phyloP scores from a whole-genome alignment of 129 eudicot genomes.

The Artemisia annua region DNA sequence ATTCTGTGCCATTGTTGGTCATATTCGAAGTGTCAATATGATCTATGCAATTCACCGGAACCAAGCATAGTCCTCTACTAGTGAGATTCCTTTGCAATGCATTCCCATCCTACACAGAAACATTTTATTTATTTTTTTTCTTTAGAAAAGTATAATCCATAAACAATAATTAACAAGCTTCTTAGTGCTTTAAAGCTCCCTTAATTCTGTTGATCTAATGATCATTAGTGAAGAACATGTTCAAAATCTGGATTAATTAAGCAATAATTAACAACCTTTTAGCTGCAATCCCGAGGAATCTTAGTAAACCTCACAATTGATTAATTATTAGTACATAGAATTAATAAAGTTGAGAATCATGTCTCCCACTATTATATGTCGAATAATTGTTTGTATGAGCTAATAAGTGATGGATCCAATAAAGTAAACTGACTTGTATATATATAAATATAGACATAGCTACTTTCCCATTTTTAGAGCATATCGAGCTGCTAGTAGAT shows the following conservation, averaged over 20 bases:
- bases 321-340: conserved; percentile 17
- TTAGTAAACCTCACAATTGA: conserved; percentile 32
- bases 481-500: no score
- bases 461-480: conserved; percentile 30
- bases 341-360: conserved; percentile 51
- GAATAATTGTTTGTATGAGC: conserved; percentile 33
- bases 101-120: conserved; percentile 21
- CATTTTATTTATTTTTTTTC: neutral
- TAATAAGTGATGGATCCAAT: conserved; percentile 69
- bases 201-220: conserved; percentile 27
- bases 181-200: conserved; percentile 30
- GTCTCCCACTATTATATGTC: conserved; percentile 46
- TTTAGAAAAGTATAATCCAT: neutral
- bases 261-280: conserved; percentile 26
- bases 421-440: conserved; percentile 31
- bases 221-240: conserved; percentile 34
- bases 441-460: conserved; percentile 27
- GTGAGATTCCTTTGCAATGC: conserved; percentile 38
- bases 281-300: conserved; percentile 35
- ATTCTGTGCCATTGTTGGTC: conserved; percentile 66
- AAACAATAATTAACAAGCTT: neutral
- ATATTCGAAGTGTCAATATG: conserved; percentile 48
- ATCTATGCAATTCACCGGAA: conserved; percentile 61
- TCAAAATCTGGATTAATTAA: conserved; percentile 19
- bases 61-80: conserved; percentile 87